A percentile compares a stretch with the other conserved stretches of the same genome.
Evolutionary conservation across 2,329 filamentous ascomycete genomes (phyloP).

Genomic region (Stachybotrys echinatus): DNA sequence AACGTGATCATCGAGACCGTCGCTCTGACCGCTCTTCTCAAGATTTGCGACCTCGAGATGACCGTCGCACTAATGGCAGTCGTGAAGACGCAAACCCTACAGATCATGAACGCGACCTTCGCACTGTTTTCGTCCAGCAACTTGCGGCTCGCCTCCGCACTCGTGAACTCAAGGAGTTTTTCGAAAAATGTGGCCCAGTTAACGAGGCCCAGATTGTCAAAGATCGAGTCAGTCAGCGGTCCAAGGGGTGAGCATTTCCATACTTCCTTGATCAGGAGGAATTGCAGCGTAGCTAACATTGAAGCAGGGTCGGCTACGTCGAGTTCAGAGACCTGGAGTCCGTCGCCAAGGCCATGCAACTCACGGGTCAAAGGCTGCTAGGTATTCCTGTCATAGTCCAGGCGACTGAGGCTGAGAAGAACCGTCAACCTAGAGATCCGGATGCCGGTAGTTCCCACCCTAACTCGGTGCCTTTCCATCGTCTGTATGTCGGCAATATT

Average conservation of each 20-base stretch:
- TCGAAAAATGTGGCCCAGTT: constrained; percentile 89
- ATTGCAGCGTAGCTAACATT: constrained; percentile 28
- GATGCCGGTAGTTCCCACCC: constrained; percentile 64
- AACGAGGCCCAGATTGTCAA: constrained; percentile 99
- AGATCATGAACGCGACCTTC: constrained; percentile 92
- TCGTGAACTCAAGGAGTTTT: constrained; percentile 89
- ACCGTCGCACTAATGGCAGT: constrained; percentile 35
- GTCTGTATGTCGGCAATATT: constrained; percentile 97
- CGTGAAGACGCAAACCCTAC: constrained; percentile 62
- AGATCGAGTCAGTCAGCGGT: constrained; percentile 91
- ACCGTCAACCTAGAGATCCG: constrained; percentile 85
- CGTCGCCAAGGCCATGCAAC: constrained; percentile 86
- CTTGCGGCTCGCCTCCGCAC: constrained; percentile 89
- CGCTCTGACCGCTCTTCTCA: constrained; percentile 46
- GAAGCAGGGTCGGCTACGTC: constrained; percentile 87
- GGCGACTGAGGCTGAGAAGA: constrained; percentile 98
- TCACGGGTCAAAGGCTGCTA: constrained; percentile 97
- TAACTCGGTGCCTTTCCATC: constrained; percentile 90
- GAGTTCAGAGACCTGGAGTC: constrained; percentile 97
- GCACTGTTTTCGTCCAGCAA: constrained; percentile 98
- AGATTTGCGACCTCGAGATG: constrained; percentile 48
- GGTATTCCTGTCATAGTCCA: constrained; percentile 98
- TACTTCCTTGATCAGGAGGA: not conserved
- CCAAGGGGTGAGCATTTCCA: constrained; percentile 74
- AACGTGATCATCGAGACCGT: constrained; percentile 44